Conservation (phyloP, 768 basidiomycete species). For the Amanita rubescens region DNA sequence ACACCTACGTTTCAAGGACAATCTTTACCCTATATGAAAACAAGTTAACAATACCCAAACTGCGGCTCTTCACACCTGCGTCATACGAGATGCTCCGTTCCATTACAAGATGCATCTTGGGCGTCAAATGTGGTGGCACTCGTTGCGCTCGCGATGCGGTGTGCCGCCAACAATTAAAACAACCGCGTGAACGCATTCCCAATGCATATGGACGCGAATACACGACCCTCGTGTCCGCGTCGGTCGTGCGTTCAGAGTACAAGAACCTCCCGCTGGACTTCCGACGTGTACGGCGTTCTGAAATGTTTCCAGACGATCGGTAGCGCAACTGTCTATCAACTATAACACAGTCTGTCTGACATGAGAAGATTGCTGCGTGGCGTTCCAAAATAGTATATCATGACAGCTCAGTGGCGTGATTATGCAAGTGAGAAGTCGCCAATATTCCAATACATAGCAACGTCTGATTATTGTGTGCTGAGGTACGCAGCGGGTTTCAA, state of each 20-base stretch:
- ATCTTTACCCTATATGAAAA: background rate
- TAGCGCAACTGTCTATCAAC: background rate
- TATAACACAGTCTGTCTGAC: background rate
- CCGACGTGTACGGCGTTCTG: background rate
- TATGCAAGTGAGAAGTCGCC: background rate
- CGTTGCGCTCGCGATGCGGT: too few species aligned
- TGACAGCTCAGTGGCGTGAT: background rate
- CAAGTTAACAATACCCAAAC: too few species aligned
- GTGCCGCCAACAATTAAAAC: too few species aligned
- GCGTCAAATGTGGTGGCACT: too few species aligned
- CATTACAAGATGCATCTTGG: too few species aligned
- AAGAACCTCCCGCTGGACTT: background rate
- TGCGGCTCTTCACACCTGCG: too few species aligned
- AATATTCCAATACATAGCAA: too few species aligned
- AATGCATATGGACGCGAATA: too few species aligned
- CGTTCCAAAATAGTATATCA: background rate
- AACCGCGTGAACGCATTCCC: too few species aligned
- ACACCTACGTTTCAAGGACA: background rate
- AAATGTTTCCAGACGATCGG: background rate
- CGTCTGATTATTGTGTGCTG: background rate
- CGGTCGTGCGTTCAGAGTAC: too few species aligned
- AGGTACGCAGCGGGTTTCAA: background rate
- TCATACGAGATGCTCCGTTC: too few species aligned
- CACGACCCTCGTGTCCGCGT: too few species aligned
- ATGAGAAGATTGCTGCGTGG: background rate